Evolutionary conservation across 352 stramenopile species (phyloP), one percentile per base, ranked within the genome.

Genomic region (Phytopythium ostracodes): DNA sequence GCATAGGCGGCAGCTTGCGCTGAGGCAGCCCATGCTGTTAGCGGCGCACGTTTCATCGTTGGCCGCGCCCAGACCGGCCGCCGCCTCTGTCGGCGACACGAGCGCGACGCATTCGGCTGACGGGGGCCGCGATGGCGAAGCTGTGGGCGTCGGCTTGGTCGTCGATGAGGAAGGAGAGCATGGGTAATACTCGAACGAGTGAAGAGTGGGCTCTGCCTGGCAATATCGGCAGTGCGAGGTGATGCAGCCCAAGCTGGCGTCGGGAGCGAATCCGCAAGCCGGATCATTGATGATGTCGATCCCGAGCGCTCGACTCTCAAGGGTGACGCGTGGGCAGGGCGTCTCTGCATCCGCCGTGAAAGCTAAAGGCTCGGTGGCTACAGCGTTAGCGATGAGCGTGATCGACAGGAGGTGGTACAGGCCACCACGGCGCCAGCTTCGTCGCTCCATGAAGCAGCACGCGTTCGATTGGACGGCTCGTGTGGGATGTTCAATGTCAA

Each of bases 111-210:
- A 60, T 27, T 60, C 17, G 17, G 27, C 27, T 29, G 55, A 38
- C 10, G 27, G 36, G 11, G 12, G n/a, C n/a, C 35, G 20, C 14
- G 33, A 22, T 24, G 50, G 18, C 20, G 25, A 7, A 25, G n/a
- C 5, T 4, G 22, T 9, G 9, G 31, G n/a, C 15, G 33, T 50
- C 17, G 25, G 27, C 24, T 12, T 17, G 10, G n/a, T 18, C 36
- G 40, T 64, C 49, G 25, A 52, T 58, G 29, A 38, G 29, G 22
- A 52, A 36, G 29, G 20, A 65, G 59, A 62, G 25, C 62, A 65
- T 56, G 66, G 56, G 14, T 29, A 44, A 33, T 68, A 67, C 46
- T 31, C 22, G 20, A 29, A 55, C 9, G 44, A 59, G 36, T 54
- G 5, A 1, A 22, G 17, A 4, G 56, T 63, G 22, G 35, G n/a